Percentiles rank a stretch among this genome's conserved stretches.
These are phyloP conservation scores for Paxillus ammoniavirescens DNA, from an alignment of 768 basidiomycete genomes.

Conservation along the genomic window DNA sequence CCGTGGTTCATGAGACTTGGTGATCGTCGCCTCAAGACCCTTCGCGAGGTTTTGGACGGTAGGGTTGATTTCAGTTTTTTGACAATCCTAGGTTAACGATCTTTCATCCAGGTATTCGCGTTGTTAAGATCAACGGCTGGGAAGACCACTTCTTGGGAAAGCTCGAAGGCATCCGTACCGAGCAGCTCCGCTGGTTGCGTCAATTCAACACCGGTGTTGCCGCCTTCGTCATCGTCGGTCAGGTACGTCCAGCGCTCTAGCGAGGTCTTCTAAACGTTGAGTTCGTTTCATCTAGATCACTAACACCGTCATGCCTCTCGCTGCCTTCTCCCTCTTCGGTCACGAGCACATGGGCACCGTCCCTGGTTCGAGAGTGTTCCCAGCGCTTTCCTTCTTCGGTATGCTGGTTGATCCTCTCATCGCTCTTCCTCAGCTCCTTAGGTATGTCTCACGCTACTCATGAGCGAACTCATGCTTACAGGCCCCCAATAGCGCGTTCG, in stretches of 20 bases:
- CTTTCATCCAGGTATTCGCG: conserved; percentile 17
- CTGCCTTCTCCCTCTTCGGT: conserved; percentile 31
- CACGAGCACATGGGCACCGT: conserved; percentile 23
- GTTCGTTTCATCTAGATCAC: conserved; percentile 11
- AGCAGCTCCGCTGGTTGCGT: conserved; percentile 25
- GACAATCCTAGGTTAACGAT: background rate
- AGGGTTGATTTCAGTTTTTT: background rate
- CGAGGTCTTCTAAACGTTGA: conserved; percentile 2
- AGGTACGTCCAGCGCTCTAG: conserved; percentile 6
- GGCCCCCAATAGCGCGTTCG: conserved; percentile 15
- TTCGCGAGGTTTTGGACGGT: conserved; percentile 30
- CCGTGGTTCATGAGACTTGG: conserved; percentile 28
- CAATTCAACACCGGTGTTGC: conserved; percentile 23
- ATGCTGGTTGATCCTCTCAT: conserved; percentile 32
- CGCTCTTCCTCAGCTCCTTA: conserved; percentile 28
- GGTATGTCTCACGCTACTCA: conserved; percentile 9
- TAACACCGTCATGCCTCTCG: conserved; percentile 31
- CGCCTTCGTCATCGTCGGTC: conserved; percentile 25
- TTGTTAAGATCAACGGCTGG: conserved; percentile 29
- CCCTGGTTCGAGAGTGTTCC: conserved; percentile 22
- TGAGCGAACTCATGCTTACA: background rate
- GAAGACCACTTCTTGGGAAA: conserved; percentile 23
- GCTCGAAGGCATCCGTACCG: conserved; percentile 20
- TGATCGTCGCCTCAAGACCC: conserved; percentile 26
- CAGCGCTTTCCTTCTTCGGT: conserved; percentile 31